These are phyloP conservation scores for Apiospora sp. DNA, from an alignment of 2,329 filamentous ascomycete genomes.

Conservation along the genomic window DNA sequence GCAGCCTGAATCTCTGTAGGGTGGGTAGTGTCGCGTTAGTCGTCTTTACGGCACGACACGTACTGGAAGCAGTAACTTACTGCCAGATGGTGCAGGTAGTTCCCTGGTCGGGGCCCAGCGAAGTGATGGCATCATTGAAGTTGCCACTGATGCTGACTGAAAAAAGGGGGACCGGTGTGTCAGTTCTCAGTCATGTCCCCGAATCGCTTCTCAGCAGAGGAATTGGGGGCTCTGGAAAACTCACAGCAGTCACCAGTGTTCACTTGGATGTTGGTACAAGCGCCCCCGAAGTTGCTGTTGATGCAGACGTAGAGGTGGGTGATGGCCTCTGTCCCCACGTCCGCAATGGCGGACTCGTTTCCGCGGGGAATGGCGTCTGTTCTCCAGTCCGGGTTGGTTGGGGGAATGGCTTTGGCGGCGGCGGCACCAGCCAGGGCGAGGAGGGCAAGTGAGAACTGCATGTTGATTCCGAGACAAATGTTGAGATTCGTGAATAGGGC, in stretches of 20 bases:
- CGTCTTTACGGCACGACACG: background rate
- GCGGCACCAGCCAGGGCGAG: background rate
- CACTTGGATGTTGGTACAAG: background rate
- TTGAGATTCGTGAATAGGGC: too few relatives aligned
- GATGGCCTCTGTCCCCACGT: background rate
- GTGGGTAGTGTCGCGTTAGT: background rate
- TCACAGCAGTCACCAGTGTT: background rate
- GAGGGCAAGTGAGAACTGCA: background rate
- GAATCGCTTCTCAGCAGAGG: background rate
- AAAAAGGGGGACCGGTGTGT: too few relatives aligned
- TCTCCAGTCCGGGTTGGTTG: too few relatives aligned
- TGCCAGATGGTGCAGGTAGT: background rate
- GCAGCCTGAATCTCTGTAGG: background rate
- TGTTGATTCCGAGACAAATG: background rate
- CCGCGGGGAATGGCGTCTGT: background rate
- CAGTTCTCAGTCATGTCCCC: too few relatives aligned
- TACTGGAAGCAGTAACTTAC: background rate
- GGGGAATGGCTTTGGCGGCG: background rate
- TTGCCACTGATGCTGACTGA: too few relatives aligned
- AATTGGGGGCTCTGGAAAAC: background rate
- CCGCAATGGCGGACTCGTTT: background rate
- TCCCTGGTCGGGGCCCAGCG: background rate
- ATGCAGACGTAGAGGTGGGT: conserved; percentile 4
- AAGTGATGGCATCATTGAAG: background rate
- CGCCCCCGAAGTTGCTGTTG: background rate